Evolutionary conservation across 805 yeast species (phyloP).

Genomic region (Ogataea dorogensis): DNA sequence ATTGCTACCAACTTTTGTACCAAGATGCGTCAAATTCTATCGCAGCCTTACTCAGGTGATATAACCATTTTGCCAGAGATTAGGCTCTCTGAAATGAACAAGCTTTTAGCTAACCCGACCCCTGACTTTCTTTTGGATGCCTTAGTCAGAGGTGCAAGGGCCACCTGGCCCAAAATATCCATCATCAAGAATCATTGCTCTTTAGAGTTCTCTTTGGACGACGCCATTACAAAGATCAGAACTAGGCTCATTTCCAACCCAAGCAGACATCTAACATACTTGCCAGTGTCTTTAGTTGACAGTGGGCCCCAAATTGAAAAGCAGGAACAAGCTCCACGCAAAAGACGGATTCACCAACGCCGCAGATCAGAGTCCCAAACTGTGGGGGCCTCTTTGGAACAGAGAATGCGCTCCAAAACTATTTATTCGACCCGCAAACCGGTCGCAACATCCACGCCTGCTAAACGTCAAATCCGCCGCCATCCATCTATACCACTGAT

Average conservation of each 20-base stretch:
- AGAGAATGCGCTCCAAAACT: slow-evolving; percentile 8
- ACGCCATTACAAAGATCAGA: slow-evolving; percentile 66
- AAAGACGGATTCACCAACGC: slow-evolving; percentile 15
- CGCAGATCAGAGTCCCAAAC: slow-evolving; percentile 20
- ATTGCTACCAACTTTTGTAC: slow-evolving; percentile 69
- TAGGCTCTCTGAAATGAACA: slow-evolving; percentile 53
- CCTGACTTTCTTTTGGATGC: slow-evolving; percentile 69
- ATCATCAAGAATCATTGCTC: slow-evolving; percentile 87
- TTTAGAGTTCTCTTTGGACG: slow-evolving; percentile 82
- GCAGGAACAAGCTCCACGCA: slow-evolving; percentile 2
- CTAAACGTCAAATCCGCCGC: slow-evolving; percentile 7
- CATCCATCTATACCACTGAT: slow-evolving; percentile 11
- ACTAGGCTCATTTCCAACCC: slow-evolving; percentile 51
- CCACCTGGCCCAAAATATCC: slow-evolving; percentile 91
- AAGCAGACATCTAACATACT: slow-evolving; percentile 12
- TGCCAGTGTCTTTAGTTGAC: slow-evolving; percentile 19
- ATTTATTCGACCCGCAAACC: slow-evolving; percentile 9
- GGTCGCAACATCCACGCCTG: slow-evolving; percentile 8
- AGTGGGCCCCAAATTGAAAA: not conserved
- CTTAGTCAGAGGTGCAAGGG: slow-evolving; percentile 78
- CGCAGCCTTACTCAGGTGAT: slow-evolving; percentile 91
- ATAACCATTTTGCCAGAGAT: slow-evolving; percentile 87
- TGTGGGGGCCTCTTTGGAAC: slow-evolving; percentile 10
- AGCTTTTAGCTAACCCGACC: slow-evolving; percentile 77
- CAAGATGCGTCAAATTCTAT: slow-evolving; percentile 68